phyloP scores from a whole-genome alignment of 768 basidiomycete species.

The Mycena maculata region DNA sequence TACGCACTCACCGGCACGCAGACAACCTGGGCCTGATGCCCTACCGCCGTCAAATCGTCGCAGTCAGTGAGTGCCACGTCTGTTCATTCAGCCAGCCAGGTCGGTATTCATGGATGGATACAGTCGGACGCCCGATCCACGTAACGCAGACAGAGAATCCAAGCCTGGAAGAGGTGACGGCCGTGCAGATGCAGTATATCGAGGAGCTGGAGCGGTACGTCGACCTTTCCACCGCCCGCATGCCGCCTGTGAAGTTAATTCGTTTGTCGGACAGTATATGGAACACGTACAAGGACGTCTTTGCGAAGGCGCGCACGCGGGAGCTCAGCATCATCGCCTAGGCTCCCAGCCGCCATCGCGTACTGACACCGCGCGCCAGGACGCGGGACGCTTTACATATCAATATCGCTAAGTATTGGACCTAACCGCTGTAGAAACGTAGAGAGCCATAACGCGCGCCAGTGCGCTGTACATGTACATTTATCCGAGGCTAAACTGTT shows the following conservation, averaged over 20 bases:
- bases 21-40: conserved; percentile 97
- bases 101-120: not conserved
- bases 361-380: not conserved
- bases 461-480: conserved; percentile 6
- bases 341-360: too few relatives aligned
- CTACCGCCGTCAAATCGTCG: conserved; percentile 94
- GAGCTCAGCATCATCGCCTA: conserved; percentile 85
- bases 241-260: not conserved
- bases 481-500: not conserved
- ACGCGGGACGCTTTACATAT: not conserved
- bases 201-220: conserved; percentile 49
- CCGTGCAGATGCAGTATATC: conserved; percentile 88
- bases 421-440: not conserved
- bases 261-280: conserved; percentile 76
- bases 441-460: not conserved
- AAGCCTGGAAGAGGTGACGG: conserved; percentile 80
- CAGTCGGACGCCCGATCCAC: conserved; percentile 91
- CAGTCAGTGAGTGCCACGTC: conserved; percentile 80
- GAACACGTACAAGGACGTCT: conserved; percentile 95
- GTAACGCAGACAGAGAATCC: conserved; percentile 84
- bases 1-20: conserved; percentile 41
- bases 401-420: not conserved
- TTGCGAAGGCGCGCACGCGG: conserved; percentile 83
- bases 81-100: not conserved
- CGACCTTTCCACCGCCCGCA: not conserved